Conservation (phyloP, 139 green algal species). For the Chlorella sp. region DNA sequence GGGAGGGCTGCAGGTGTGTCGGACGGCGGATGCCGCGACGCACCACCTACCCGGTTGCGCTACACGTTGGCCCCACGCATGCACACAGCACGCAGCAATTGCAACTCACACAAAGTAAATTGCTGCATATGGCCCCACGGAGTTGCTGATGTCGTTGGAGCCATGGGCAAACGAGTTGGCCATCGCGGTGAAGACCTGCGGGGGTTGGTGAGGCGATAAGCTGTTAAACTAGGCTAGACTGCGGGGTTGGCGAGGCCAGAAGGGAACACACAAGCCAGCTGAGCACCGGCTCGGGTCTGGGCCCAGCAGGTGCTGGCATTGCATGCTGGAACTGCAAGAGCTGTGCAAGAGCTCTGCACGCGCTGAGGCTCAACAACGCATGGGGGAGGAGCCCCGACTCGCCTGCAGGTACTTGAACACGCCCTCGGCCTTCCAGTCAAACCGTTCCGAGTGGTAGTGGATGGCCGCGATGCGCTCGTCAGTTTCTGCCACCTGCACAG, state of each 20-base stretch:
- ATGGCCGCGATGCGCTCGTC: constrained; percentile 9
- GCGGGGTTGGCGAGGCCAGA: neutral
- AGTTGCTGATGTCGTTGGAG: constrained; percentile 88
- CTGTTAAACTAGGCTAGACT: too few species aligned
- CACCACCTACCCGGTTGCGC: too few species aligned
- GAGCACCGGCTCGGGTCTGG: too few species aligned
- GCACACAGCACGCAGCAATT: constrained; percentile 62
- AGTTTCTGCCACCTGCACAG: constrained; percentile 22
- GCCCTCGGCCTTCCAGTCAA: constrained; percentile 22
- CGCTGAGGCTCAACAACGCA: too few species aligned
- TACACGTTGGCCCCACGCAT: neutral
- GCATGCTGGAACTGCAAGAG: too few species aligned
- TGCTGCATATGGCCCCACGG: constrained; percentile 75
- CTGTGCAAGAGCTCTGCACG: too few species aligned
- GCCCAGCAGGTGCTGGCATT: too few species aligned
- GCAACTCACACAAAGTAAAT: constrained; percentile 67
- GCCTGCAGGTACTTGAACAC: constrained; percentile 78
- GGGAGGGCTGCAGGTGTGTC: too few species aligned
- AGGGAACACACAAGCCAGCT: neutral
- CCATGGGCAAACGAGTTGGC: constrained; percentile 89
- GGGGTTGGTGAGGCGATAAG: too few species aligned
- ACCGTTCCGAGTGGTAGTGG: constrained; percentile 28
- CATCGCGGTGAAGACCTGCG: constrained; percentile 80
- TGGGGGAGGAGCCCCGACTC: too few species aligned
- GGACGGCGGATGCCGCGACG: too few species aligned